A percentile compares a stretch with the other conserved stretches of the same genome.
phyloP scores from a whole-genome alignment of 2,329 filamentous ascomycete species.

The Xylariaceae sp. region DNA sequence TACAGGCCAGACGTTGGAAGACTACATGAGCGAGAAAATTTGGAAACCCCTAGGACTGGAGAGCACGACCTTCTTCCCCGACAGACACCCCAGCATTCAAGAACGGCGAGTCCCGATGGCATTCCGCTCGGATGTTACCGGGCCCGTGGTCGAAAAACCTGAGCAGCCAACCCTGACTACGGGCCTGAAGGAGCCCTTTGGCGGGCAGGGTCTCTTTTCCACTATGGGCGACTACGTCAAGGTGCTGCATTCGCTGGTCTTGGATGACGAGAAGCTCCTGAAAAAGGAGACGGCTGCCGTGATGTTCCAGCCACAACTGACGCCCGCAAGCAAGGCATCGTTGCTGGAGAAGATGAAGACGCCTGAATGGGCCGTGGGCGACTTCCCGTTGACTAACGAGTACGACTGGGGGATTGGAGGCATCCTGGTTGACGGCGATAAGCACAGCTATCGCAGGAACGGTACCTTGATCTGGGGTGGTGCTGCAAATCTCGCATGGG shows the following conservation, averaged over 20 bases:
- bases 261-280: slow-evolving; percentile 53
- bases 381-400: slow-evolving; percentile 38
- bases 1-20: slow-evolving; percentile 27
- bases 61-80: slow-evolving; percentile 28
- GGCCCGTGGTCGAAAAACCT: slow-evolving; percentile 18
- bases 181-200: slow-evolving; percentile 32
- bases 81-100: slow-evolving; percentile 18
- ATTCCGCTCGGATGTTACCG: slow-evolving; percentile 9
- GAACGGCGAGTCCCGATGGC: slow-evolving; percentile 26
- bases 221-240: slow-evolving; percentile 46
- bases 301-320: slow-evolving; percentile 53
- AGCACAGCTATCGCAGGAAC: slow-evolving; percentile 40
- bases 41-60: slow-evolving; percentile 24
- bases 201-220: slow-evolving; percentile 42
- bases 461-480: slow-evolving; percentile 49
- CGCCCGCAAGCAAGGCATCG: slow-evolving; percentile 20
- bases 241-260: slow-evolving; percentile 49
- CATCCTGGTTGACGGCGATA: slow-evolving; percentile 43
- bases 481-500: slow-evolving; percentile 51
- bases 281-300: slow-evolving; percentile 42
- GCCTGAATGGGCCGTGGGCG: slow-evolving; percentile 33
- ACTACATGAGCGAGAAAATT: slow-evolving; percentile 28
- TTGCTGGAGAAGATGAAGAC: slow-evolving; percentile 34
- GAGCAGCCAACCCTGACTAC: slow-evolving; percentile 18
- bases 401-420: slow-evolving; percentile 48